These are phyloP conservation scores for Talaromyces adpressus DNA, from an alignment of 495 filamentous ascomycete species.

Conservation along the genomic window DNA sequence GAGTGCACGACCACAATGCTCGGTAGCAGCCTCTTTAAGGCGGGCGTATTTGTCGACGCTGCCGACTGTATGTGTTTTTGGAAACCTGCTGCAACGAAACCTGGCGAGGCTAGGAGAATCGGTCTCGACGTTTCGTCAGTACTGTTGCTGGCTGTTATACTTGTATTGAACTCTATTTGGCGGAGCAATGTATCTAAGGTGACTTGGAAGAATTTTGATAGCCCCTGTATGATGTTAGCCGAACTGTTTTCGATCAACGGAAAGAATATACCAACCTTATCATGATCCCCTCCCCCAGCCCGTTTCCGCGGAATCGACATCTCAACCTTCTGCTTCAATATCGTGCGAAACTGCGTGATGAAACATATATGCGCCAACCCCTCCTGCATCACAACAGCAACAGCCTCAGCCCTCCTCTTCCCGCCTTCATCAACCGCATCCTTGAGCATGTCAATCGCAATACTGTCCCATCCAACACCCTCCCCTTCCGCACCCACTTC, in stretches of 20 bases:
- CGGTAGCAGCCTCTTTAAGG: conserved; percentile 57
- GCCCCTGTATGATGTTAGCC: conserved; percentile 31
- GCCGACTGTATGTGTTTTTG: conserved; percentile 69
- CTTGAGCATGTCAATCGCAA: conserved; percentile 68
- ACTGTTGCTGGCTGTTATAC: conserved; percentile 26
- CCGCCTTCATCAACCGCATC: conserved; percentile 73
- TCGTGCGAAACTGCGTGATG: conserved; percentile 84
- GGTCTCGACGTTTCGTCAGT: conserved; percentile 46
- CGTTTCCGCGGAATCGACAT: conserved; percentile 76
- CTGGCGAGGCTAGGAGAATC: conserved; percentile 82
- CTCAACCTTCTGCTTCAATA: conserved; percentile 83
- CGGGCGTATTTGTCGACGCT: conserved; percentile 48
- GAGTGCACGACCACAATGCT: conserved; percentile 75
- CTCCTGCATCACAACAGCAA: conserved; percentile 91
- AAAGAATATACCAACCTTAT: conserved; percentile 40
- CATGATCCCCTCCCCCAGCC: conserved; percentile 52
- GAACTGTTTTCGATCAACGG: not conserved
- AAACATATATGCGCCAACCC: conserved; percentile 89
- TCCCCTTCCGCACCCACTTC: conserved; percentile 33
- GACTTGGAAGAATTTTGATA: conserved; percentile 75
- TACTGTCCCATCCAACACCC: conserved; percentile 79
- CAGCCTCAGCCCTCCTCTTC: conserved; percentile 62
- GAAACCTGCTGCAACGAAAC: conserved; percentile 77
- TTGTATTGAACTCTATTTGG: conserved; percentile 65
- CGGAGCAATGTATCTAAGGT: conserved; percentile 68